phyloP scores from a whole-genome alignment of 2,329 filamentous ascomycete genomes.

The Bipolaris zeicola region DNA sequence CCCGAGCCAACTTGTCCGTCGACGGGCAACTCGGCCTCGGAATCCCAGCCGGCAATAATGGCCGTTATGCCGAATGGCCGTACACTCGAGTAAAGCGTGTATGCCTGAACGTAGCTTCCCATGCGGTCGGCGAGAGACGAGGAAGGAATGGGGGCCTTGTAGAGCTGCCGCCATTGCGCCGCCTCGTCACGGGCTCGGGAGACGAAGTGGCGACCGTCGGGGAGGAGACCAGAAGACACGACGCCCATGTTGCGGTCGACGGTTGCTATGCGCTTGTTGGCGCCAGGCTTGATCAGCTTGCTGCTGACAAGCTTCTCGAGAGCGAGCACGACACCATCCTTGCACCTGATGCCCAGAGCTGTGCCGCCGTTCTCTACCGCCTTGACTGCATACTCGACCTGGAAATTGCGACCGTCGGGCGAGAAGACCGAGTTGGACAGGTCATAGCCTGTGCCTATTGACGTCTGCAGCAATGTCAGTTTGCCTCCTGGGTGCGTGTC shows the following conservation, averaged over 20 bases:
- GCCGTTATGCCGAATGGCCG: conserved; percentile 96
- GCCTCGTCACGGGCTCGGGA: conserved; percentile 94
- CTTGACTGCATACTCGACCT: conserved; percentile 96
- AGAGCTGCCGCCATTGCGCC: conserved; percentile 85
- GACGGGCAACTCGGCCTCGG: conserved; percentile 80
- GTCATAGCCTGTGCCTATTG: conserved; percentile 99
- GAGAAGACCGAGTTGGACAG: conserved; percentile 99
- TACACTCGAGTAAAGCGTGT: conserved; percentile 96
- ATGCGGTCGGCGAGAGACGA: conserved; percentile 88
- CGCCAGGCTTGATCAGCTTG: conserved; percentile 91
- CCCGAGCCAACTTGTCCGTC: conserved; percentile 89
- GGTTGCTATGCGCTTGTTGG: conserved; percentile 96
- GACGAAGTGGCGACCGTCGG: conserved; percentile 93
- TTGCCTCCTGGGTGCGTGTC: conserved; percentile 2
- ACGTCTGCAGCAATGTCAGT: conserved; percentile 69
- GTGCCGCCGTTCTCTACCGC: conserved; percentile 98
- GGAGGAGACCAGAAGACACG: conserved; percentile 90
- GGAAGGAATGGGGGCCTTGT: conserved; percentile 92
- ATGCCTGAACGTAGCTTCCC: conserved; percentile 94
- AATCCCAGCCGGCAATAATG: conserved; percentile 93
- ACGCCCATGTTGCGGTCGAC: conserved; percentile 92
- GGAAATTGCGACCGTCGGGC: conserved; percentile 97
- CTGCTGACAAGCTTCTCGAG: conserved; percentile 96
- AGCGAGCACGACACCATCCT: conserved; percentile 93
- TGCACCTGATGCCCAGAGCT: conserved; percentile 93